phyloP scores from a whole-genome alignment of 768 basidiomycete genomes.

The Pisolithus albus region DNA sequence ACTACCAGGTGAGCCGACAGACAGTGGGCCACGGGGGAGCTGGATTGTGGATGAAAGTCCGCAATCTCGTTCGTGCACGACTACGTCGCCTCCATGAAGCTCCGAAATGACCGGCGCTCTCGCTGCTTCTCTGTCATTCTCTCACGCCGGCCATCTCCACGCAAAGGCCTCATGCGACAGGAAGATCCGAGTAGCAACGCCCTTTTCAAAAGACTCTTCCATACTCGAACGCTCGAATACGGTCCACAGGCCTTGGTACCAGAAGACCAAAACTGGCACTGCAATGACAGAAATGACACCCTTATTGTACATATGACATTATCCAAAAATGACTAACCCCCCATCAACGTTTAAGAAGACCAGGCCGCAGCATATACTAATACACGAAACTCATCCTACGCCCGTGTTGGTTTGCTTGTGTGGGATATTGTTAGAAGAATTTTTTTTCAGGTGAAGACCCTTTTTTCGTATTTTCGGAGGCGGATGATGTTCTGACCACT shows the following conservation, averaged over 20 bases:
- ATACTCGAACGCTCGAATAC: background rate
- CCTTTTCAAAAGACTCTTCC: background rate
- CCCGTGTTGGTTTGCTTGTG: background rate
- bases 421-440: too few relatives aligned
- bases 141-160: background rate
- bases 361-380: too few relatives aligned
- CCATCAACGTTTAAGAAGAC: too few relatives aligned
- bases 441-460: background rate
- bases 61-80: background rate
- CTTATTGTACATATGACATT: too few relatives aligned
- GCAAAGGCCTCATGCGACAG: background rate
- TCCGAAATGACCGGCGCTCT: background rate
- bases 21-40: constrained; percentile 5
- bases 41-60: constrained; percentile 6
- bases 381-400: too few relatives aligned
- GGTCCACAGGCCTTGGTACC: too few relatives aligned
- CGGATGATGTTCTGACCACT: background rate
- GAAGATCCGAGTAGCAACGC: background rate
- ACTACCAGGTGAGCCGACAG: background rate
- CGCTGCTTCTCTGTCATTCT: background rate
- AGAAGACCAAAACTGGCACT: too few relatives aligned
- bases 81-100: background rate
- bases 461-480: background rate
- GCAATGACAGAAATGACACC: too few relatives aligned
- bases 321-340: too few relatives aligned